Percentiles rank a stretch among this genome's conserved stretches.
These are phyloP conservation scores for Eutrema salsugineum DNA, from an alignment of 441 rosid genomes.

Conservation along the genomic window DNA sequence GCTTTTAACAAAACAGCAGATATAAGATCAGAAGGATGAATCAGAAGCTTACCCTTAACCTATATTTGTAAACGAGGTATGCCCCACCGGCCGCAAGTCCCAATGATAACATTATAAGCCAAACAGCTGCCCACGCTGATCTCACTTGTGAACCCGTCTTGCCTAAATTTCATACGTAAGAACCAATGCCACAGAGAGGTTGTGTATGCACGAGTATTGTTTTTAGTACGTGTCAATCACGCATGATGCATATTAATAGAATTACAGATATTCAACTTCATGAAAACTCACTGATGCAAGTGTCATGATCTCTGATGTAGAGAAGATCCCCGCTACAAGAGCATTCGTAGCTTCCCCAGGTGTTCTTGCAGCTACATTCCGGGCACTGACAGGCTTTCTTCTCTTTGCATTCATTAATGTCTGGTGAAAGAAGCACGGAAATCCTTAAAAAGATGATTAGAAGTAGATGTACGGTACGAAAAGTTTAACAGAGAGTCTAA, in stretches of 20 bases:
- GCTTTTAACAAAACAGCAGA: neutral
- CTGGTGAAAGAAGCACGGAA: conserved; percentile 30
- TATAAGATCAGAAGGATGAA: neutral
- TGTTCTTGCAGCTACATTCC: conserved; percentile 85
- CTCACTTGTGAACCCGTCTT: conserved; percentile 60
- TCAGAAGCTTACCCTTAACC: conserved; percentile 66
- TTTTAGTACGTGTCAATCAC: no score
- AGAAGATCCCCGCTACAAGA: conserved; percentile 80
- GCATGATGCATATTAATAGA: no score
- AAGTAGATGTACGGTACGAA: neutral
- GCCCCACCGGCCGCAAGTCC: conserved; percentile 78
- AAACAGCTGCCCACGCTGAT: conserved; percentile 88
- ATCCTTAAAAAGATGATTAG: neutral
- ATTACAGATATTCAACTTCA: no score
- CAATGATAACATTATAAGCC: conserved; percentile 80
- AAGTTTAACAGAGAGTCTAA: conserved; percentile 26
- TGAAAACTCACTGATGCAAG: conserved; percentile 80
- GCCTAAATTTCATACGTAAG: conserved; percentile 39
- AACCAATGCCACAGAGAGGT: neutral
- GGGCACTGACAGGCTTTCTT: conserved; percentile 90
- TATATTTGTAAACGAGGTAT: conserved; percentile 82
- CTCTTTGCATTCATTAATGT: conserved; percentile 87
- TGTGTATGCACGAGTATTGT: no score
- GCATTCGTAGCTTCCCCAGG: conserved; percentile 95
- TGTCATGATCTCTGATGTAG: conserved; percentile 88